Base-by-base conservation (phyloP, 495 filamentous ascomycete genomes). In the Lasiosphaeria miniovina region DNA sequence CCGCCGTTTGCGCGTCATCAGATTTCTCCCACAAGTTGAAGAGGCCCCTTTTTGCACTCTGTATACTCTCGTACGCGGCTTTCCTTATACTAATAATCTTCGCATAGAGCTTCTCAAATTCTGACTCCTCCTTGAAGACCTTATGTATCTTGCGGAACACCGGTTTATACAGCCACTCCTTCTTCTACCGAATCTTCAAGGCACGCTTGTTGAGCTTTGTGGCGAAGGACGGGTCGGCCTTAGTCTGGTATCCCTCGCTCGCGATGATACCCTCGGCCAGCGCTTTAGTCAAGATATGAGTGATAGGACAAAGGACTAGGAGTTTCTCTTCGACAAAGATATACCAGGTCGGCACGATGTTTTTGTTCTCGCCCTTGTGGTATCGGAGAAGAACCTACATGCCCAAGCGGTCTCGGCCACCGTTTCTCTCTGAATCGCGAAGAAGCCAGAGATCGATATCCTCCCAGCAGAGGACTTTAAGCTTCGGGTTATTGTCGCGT, bases 381-480 rank as follows among this genome's bases (percentile, higher is more conserved):
- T 35, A 58, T 38, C 60, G 60, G 41, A 58, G 49, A 49, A 62
- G 49, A 31, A 62, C 55, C 55, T 58, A 55, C 60, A 62, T 62
- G 49, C 49, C 55, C 32, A 54, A 49, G 36, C 41, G 38, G 32
- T 62, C 55, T 6, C 60, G 60, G 33, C 55, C 60, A 40, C 60
- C 55, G 55, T 58, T 62, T 33, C 49, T 15, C 46, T 58, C 31
- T 12, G 60, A 55, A 49, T 62, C 60, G 38, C 55, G 55, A 49
- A 58, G 55, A 36, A 61, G 45, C 59, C 59, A 61, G 54, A 61
- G 54, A 33, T 61, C 59, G 31, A 61, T 57, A 38, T 61, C 59
- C 59, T 61, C 59, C 59, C 59, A 61, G 59, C 54, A 61, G 59
- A 61, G 59, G 45, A 61, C 59, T 46, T 61, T 52, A 38, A 55